Evolutionary conservation across 2,329 filamentous ascomycete species (phyloP).

Genomic region (Talaromyces sp.): DNA sequence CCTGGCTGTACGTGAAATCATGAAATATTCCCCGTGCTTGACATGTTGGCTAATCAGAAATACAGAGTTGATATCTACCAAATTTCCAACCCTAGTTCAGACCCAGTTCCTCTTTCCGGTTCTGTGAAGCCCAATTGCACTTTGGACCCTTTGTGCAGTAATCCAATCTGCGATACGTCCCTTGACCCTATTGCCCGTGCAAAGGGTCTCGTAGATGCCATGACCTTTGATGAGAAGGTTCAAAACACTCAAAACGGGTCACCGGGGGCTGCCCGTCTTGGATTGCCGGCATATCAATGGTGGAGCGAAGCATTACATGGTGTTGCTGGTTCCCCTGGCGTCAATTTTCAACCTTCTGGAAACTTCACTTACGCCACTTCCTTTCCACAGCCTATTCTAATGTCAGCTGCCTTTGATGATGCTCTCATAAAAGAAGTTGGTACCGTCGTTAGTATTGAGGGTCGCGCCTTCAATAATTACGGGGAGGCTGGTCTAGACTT

Average conservation of each 20-base stretch:
- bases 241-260: slow-evolving; percentile 7
- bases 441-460: slow-evolving; percentile 54
- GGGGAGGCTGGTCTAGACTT: slow-evolving; percentile 44
- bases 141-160: slow-evolving; percentile 5
- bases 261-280: background rate
- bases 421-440: slow-evolving; percentile 56
- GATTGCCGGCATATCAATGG: slow-evolving; percentile 15
- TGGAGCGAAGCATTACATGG: slow-evolving; percentile 58
- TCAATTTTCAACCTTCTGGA: slow-evolving; percentile 51
- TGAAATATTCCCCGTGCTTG: too few species aligned
- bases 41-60: too few species aligned
- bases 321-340: slow-evolving; percentile 50
- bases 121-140: slow-evolving; percentile 10
- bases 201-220: slow-evolving; percentile 5
- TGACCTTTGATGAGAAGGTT: slow-evolving; percentile 13
- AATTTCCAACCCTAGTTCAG: slow-evolving; percentile 9
- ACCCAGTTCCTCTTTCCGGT: slow-evolving; percentile 2
- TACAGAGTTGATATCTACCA: slow-evolving; percentile 15
- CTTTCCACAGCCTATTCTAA: slow-evolving; percentile 62
- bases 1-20: background rate
- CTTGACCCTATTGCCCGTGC: background rate
- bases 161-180: slow-evolving; percentile 7
- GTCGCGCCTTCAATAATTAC: slow-evolving; percentile 61
- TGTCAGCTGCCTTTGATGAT: slow-evolving; percentile 63
- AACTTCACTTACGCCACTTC: slow-evolving; percentile 61